These are phyloP conservation scores for Chamaenerion angustifolium DNA, from an alignment of 345 rosid species.

Conservation along the genomic window DNA sequence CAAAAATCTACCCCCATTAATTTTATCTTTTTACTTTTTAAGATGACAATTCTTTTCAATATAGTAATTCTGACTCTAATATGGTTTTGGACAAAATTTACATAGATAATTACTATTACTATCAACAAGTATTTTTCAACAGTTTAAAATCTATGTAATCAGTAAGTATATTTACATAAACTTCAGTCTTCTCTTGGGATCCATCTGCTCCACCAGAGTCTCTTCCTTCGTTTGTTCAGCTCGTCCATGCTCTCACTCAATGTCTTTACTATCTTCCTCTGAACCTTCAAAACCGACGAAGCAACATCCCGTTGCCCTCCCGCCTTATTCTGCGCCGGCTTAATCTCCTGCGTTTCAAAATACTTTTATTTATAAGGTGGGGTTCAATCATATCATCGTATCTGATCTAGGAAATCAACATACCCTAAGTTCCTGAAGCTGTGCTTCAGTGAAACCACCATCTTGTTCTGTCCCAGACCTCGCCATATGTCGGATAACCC, in stretches of 20 bases:
- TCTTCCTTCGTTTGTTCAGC: constrained; percentile 52
- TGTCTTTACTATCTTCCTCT: constrained; percentile 63
- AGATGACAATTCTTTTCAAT: too few relatives aligned
- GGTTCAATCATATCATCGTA: not conserved
- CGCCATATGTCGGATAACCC: constrained; percentile 79
- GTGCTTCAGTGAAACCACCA: constrained; percentile 94
- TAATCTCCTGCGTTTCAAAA: not conserved
- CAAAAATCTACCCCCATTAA: too few relatives aligned
- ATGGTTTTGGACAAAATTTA: too few relatives aligned
- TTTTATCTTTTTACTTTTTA: too few relatives aligned
- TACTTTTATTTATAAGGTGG: not conserved
- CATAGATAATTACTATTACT: too few relatives aligned
- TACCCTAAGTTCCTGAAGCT: constrained; percentile 71
- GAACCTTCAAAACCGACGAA: constrained; percentile 62
- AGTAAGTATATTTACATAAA: constrained; percentile 16
- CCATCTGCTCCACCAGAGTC: constrained; percentile 97
- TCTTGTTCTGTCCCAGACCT: constrained; percentile 81
- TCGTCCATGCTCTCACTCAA: constrained; percentile 64
- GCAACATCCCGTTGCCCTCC: constrained; percentile 28
- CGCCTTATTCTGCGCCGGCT: too few relatives aligned
- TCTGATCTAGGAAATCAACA: not conserved
- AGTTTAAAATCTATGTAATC: too few relatives aligned
- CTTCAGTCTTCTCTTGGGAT: constrained; percentile 75
- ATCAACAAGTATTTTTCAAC: too few relatives aligned
- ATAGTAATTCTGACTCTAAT: too few relatives aligned